Base-by-base conservation (phyloP, 2,329 filamentous ascomycete genomes). In the Fusarium sp. region DNA sequence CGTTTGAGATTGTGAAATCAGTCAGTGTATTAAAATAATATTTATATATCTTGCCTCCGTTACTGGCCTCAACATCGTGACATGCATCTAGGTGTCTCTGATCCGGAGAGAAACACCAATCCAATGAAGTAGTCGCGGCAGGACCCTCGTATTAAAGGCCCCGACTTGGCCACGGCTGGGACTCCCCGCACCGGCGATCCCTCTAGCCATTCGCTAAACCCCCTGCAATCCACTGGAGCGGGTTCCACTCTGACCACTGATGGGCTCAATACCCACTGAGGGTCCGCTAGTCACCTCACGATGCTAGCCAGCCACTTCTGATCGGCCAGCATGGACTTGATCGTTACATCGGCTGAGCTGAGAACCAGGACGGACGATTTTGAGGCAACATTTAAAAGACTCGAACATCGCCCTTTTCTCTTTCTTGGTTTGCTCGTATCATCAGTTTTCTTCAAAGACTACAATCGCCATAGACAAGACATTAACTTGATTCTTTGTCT, bases 131-230 rank as follows among this genome's bases (percentile, higher is more conserved):
- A 66, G 36, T 61, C 50, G 55, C 28, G 47, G 61, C 70, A 73
- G 42, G 61, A 59, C 68, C 67, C 72, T 74, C 72, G 72, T 73
- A 75, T 75, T 58, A 38, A 67, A 45, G 69, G 58, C 69, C 65
- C 51, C 72, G 50, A 75, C 58, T 66, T 58, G 60, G 65, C 65
- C 62, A 73, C 72, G 70, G 44, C 48, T 51, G 72, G 72, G 58
- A 61, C 69, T 73, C 72, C 73, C 73, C 73, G 73, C 73, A 71
- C 62, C 66, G 45, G 54, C 45, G 44, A 72, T 72, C 72, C 64
- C 72, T 72, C 55, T 72, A 70, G 59, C 69, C 32, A 75, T 63
- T 64, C 65, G 66, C 72, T 74, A 65, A 73, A 39, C 41, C 48
- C 45, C 42, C 32, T 36, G 42, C n/a, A 57, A 63, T 57, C 57